Evolutionary conservation across 768 basidiomycete species (phyloP), one percentile per base, ranked within the genome.

Genomic region (Lactarius pseudohatsudake): DNA sequence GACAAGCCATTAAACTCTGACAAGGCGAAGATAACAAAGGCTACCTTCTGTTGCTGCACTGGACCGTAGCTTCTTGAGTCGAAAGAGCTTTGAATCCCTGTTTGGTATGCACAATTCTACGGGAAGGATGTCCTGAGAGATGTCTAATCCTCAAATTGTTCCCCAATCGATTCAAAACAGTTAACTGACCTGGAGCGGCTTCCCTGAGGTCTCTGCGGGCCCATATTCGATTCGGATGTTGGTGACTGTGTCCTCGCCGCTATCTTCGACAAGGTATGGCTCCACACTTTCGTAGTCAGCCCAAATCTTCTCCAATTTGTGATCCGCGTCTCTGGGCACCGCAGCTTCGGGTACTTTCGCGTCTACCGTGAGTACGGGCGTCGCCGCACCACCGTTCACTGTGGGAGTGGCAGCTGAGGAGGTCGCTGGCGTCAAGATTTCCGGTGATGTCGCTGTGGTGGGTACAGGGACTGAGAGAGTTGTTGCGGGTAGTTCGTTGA

Each of bases 271-370:
- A 38, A 92, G 81, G 70, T 89, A 88, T 0, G 90, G 86, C 72
- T 90, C 90, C 55, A 92, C 80, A 68, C 88, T 88, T 64, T 90
- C 89, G 76, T 93, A 97, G 71, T 97, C 94, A 3, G 83, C 84
- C 91, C 93, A 92, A 10, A 97, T 80, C 59, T 88, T 81, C 73
- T 94, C 92, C 74, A 97, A 81, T 72, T 90, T 80, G 64, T 88
- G 85, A 74, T 96, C 94, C n/a, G 91, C 91, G 70, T 94, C 92
- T 66, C 82, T 89, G 0, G 90, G 88, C n/a, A 88, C 75, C 13
- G 74, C 80, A 20, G 50, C 75, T 75, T 40, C 82, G 67, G 22
- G 69, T 36, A 22, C 72, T 67, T 54, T 72, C 60, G 22, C 36
- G 13, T 55, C 63, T 20, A 3, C 65, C 41, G 26, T 32, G 4